Conservation (phyloP, 306 rosid genomes). For the Inga oerstediana region DNA sequence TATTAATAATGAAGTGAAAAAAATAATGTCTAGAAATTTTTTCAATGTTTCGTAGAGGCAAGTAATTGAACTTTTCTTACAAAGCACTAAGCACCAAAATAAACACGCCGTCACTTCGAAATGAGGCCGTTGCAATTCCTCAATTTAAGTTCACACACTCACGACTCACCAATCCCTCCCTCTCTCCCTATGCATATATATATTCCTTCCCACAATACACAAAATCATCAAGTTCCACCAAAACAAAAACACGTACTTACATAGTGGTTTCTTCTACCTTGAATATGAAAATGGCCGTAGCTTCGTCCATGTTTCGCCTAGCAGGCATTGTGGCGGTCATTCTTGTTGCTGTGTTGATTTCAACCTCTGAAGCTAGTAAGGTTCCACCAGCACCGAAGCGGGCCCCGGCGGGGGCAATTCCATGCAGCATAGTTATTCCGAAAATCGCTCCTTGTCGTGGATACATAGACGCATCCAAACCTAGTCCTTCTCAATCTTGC, state of each 20-base stretch:
- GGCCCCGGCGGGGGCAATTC: neutral
- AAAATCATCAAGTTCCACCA: neutral
- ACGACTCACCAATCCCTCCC: neutral
- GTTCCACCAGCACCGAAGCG: neutral
- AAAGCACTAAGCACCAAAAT: neutral
- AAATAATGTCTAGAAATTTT: too few relatives aligned
- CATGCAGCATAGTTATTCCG: neutral
- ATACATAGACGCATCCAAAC: neutral
- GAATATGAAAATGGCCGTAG: neutral
- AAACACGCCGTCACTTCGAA: neutral
- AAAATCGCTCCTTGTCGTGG: constrained; percentile 12
- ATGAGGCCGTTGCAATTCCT: constrained; percentile 5
- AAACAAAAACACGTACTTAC: neutral
- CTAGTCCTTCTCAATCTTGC: constrained; percentile 12
- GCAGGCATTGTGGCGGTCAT: constrained; percentile 8
- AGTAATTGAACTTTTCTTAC: neutral
- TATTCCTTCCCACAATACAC: neutral
- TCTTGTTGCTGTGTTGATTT: neutral
- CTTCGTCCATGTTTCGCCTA: neutral
- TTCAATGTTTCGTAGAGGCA: neutral
- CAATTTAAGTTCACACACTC: neutral
- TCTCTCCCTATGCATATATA: neutral
- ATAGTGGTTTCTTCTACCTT: neutral
- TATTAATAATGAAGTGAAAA: too few relatives aligned
- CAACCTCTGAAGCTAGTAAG: constrained; percentile 1